Percentiles rank a stretch among this genome's conserved stretches.
Conservation (phyloP, 2,329 filamentous ascomycete species). For the Monascus ruber region DNA sequence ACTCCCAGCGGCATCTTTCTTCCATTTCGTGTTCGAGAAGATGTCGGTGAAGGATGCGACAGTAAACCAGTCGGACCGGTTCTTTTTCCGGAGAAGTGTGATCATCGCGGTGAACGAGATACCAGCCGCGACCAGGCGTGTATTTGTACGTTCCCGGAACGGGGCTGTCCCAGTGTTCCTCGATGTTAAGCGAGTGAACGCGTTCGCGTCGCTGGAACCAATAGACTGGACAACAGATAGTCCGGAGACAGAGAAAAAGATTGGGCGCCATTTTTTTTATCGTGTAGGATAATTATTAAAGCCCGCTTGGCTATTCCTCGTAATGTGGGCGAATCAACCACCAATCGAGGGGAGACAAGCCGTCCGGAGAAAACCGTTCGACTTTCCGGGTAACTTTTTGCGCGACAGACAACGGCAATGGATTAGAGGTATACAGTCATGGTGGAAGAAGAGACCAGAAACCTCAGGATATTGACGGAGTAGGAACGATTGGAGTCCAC, state of each 20-base stretch:
- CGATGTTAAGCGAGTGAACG: slow-evolving; percentile 27
- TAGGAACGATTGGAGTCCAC: no score
- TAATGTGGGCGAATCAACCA: no score
- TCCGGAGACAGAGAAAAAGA: slow-evolving; percentile 39
- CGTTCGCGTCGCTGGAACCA: slow-evolving; percentile 36
- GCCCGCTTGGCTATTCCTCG: no score
- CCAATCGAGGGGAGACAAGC: background rate
- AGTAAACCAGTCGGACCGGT: slow-evolving; percentile 34
- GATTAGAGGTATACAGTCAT: background rate
- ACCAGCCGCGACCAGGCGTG: slow-evolving; percentile 40
- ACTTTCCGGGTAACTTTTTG: background rate
- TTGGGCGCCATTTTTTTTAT: slow-evolving; percentile 36
- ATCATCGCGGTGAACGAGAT: slow-evolving; percentile 33
- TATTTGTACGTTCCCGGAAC: slow-evolving; percentile 40
- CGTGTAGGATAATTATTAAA: no score
- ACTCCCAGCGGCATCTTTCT: slow-evolving; percentile 33
- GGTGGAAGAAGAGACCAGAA: background rate
- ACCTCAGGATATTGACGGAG: no score
- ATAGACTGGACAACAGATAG: slow-evolving; percentile 37
- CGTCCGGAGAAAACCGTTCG: background rate
- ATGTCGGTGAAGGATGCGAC: slow-evolving; percentile 38
- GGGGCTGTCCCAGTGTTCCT: slow-evolving; percentile 39
- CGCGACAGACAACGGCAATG: background rate
- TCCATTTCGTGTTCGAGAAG: slow-evolving; percentile 39
- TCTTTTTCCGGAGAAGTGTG: slow-evolving; percentile 21